A percentile compares a stretch with the other conserved stretches of the same genome.
Evolutionary conservation across 2,329 filamentous ascomycete genomes (phyloP).

Genomic region (Exophiala viscosa): DNA sequence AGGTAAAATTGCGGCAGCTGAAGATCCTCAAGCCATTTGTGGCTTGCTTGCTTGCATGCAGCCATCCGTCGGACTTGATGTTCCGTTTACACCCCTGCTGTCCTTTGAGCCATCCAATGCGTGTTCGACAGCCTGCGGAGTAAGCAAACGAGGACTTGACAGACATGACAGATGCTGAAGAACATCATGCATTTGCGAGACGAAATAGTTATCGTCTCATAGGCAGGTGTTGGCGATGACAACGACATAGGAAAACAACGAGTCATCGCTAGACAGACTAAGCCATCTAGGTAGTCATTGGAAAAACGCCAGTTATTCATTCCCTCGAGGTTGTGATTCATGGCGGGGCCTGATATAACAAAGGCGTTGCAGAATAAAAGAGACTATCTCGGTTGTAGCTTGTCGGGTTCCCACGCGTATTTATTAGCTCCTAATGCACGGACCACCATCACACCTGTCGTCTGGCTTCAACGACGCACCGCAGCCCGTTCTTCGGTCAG

Average conservation of each 20-base stretch:
- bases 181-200: background rate
- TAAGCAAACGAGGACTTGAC: constrained; percentile 10
- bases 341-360: background rate
- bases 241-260: background rate
- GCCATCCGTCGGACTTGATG: constrained; percentile 3
- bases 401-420: background rate
- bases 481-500: no score
- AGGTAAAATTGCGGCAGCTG: background rate
- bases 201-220: background rate
- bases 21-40: constrained; percentile 3
- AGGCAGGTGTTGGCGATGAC: background rate
- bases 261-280: background rate
- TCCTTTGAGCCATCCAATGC: constrained; percentile 4
- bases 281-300: background rate
- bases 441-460: no score
- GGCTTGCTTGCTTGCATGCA: constrained; percentile 7
- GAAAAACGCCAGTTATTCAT: no score
- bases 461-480: no score
- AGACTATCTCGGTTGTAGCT: no score
- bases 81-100: background rate
- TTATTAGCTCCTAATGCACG: background rate
- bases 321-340: no score
- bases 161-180: constrained; percentile 17
- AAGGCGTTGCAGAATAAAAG: no score
- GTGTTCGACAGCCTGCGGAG: background rate